Evolutionary conservation across 2,329 filamentous ascomycete genomes (phyloP).

Genomic region (Alternaria alternata): DNA sequence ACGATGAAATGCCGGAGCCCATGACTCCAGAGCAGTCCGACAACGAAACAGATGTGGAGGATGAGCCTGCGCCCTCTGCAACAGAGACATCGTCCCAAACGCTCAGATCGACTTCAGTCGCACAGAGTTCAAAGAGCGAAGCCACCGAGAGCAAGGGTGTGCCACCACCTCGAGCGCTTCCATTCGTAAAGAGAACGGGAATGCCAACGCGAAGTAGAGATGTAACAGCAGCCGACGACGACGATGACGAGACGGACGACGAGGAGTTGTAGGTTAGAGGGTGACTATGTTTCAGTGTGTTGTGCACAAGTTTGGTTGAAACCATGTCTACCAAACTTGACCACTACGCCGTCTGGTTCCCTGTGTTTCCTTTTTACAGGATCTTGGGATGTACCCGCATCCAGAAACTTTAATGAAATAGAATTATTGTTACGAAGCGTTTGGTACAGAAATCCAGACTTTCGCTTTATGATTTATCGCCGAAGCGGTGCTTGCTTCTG

Average conservation of each 20-base stretch:
- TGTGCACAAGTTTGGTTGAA: neutral
- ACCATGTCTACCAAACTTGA: neutral
- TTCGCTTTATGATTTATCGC: neutral
- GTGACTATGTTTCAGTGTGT: neutral
- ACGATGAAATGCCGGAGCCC: slow-evolving; percentile 31
- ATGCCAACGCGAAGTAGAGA: neutral
- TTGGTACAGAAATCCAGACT: neutral
- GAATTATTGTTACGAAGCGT: neutral
- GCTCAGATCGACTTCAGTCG: slow-evolving; percentile 17
- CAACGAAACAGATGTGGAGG: slow-evolving; percentile 48
- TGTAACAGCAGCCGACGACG: slow-evolving; percentile 11
- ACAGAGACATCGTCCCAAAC: slow-evolving; percentile 28
- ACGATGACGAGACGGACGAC: slow-evolving; percentile 49
- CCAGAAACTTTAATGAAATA: neutral
- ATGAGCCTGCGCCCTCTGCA: slow-evolving; percentile 23
- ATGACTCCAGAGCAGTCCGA: slow-evolving; percentile 49
- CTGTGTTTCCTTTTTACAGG: neutral
- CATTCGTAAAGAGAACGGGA: slow-evolving; percentile 34
- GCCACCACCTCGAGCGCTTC: slow-evolving; percentile 49
- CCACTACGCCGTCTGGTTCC: neutral
- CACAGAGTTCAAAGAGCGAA: neutral
- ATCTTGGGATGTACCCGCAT: neutral
- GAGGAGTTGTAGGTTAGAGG: slow-evolving; percentile 40
- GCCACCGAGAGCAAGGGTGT: slow-evolving; percentile 15
- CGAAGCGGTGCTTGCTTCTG: slow-evolving; percentile 1